Evolutionary conservation across 2,329 filamentous ascomycete genomes (phyloP).

Genomic region (Macrophomina pseudophaseolina): DNA sequence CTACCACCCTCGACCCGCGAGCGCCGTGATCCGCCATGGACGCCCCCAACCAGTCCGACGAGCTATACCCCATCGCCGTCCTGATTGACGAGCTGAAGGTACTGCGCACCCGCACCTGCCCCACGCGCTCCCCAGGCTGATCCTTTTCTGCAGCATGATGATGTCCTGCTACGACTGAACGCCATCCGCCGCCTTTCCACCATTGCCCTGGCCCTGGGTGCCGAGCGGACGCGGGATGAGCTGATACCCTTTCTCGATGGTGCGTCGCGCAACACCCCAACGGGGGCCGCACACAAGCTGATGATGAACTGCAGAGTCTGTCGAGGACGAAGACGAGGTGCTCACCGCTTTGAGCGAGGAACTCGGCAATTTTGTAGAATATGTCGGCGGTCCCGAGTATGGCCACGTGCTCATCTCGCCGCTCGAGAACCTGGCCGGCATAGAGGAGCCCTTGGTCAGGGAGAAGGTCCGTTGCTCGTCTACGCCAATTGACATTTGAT

Average conservation of each 20-base stretch:
- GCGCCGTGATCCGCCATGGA: slow-evolving; percentile 66
- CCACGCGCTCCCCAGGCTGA: slow-evolving; percentile 27
- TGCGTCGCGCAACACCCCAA: slow-evolving; percentile 56
- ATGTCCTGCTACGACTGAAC: slow-evolving; percentile 96
- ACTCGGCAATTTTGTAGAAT: slow-evolving; percentile 95
- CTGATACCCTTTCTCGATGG: slow-evolving; percentile 98
- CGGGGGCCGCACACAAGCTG: slow-evolving; percentile 28
- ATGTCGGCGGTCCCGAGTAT: slow-evolving; percentile 91
- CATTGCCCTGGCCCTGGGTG: slow-evolving; percentile 92
- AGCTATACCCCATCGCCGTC: slow-evolving; percentile 99
- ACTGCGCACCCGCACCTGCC: slow-evolving; percentile 40
- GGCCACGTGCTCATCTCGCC: slow-evolving; percentile 96
- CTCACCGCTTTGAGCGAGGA: slow-evolving; percentile 96
- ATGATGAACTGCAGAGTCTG: slow-evolving; percentile 72
- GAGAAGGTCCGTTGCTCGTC: slow-evolving; percentile 74
- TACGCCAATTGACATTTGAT: slow-evolving; percentile 6
- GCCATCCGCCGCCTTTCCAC: slow-evolving; percentile 98
- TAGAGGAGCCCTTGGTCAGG: slow-evolving; percentile 95
- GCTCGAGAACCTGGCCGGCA: slow-evolving; percentile 95
- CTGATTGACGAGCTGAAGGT: slow-evolving; percentile 99
- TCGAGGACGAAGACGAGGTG: slow-evolving; percentile 98
- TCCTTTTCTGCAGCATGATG: slow-evolving; percentile 75
- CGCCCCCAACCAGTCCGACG: slow-evolving; percentile 88
- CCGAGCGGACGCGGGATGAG: slow-evolving; percentile 96
- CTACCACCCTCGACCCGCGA: slow-evolving; percentile 39